A percentile compares a stretch with the other conserved stretches of the same genome.
These are phyloP conservation scores for Penicillium daleae DNA, from an alignment of 495 filamentous ascomycete species.

Conservation along the genomic window DNA sequence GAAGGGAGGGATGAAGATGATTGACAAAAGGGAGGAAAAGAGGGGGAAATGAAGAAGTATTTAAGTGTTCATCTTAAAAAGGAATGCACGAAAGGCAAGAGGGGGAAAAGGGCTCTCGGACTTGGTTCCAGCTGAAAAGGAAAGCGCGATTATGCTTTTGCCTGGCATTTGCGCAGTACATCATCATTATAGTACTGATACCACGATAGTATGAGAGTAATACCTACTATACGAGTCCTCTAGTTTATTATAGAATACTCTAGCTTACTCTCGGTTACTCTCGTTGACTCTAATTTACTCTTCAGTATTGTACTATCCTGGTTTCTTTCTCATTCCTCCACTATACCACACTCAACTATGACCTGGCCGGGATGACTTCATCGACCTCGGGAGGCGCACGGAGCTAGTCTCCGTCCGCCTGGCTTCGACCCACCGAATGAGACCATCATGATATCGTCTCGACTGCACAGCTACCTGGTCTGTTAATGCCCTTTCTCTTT, in stretches of 20 bases:
- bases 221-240: not conserved
- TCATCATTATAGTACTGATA: too few relatives aligned
- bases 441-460: conserved; percentile 19
- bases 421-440: conserved; percentile 27
- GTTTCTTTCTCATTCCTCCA: not conserved
- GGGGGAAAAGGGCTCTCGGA: not conserved
- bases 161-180: conserved; percentile 3
- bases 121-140: conserved; percentile 6
- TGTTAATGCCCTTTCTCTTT: not conserved
- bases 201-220: not conserved
- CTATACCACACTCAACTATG: conserved; percentile 3
- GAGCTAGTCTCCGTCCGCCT: conserved; percentile 37
- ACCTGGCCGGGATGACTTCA: conserved; percentile 32
- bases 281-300: too few relatives aligned
- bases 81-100: too few relatives aligned
- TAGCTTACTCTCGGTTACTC: too few relatives aligned
- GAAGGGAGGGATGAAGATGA: conserved; percentile 1
- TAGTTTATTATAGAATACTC: not conserved
- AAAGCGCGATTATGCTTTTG: conserved; percentile 1
- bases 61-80: not conserved
- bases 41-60: conserved; percentile 1
- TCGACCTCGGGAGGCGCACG: conserved; percentile 23
- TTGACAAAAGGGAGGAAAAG: not conserved
- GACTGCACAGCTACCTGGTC: not conserved
- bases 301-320: too few relatives aligned